phyloP scores from a whole-genome alignment of 129 eudicot species.

The Artemisia argyi region DNA sequence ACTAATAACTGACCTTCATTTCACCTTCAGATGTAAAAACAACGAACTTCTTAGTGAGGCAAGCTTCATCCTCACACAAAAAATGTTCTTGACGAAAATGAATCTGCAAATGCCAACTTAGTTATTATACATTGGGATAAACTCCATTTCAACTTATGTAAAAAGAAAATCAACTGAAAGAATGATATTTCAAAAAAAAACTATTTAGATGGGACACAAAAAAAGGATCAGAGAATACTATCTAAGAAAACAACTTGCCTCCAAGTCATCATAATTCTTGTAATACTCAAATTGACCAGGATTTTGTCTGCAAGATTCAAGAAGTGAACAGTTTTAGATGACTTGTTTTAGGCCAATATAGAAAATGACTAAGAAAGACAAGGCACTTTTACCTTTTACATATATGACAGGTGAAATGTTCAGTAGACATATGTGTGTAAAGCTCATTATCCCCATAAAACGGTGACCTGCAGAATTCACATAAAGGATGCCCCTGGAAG shows the following conservation, averaged over 20 bases:
- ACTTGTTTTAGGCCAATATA: slow-evolving; percentile 8
- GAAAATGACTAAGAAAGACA: not conserved
- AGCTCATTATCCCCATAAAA: slow-evolving; percentile 96
- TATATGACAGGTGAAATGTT: slow-evolving; percentile 83
- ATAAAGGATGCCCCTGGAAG: slow-evolving; percentile 83
- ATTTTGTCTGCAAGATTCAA: slow-evolving; percentile 63
- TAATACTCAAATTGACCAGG: slow-evolving; percentile 93
- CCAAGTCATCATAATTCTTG: slow-evolving; percentile 90
- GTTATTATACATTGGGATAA: not conserved
- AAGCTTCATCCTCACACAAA: slow-evolving; percentile 86
- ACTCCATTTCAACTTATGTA: not conserved
- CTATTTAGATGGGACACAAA: not conserved
- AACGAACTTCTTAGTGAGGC: slow-evolving; percentile 78
- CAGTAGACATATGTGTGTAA: slow-evolving; percentile 85
- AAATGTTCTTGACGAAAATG: slow-evolving; percentile 90
- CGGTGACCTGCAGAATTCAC: slow-evolving; percentile 88
- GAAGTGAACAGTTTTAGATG: not conserved
- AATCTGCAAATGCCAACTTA: slow-evolving; percentile 38
- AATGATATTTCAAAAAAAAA: not conserved
- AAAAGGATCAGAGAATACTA: not conserved
- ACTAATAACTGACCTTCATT: slow-evolving; percentile 60
- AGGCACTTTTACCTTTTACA: slow-evolving; percentile 65
- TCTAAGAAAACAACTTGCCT: slow-evolving; percentile 48
- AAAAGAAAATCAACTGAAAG: slow-evolving; percentile 1
- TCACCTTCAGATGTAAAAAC: slow-evolving; percentile 87